Evolutionary conservation across 2,329 filamentous ascomycete genomes (phyloP).

Genomic region (Phialocephala sp.): DNA sequence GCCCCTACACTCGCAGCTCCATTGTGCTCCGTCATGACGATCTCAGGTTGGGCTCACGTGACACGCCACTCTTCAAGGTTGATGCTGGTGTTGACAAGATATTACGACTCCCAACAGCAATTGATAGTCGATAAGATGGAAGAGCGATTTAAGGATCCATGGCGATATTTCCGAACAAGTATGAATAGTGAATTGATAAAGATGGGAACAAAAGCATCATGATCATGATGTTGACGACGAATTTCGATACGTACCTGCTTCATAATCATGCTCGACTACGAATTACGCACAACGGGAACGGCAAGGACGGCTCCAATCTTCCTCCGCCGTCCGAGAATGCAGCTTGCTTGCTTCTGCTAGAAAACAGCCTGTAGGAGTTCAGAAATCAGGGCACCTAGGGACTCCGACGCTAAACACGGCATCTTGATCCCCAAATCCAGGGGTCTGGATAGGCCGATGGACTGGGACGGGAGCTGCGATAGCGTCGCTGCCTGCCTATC

Average conservation of each 20-base stretch:
- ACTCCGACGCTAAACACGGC: conserved; percentile 1
- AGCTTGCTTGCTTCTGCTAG: not conserved
- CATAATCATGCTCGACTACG: not conserved
- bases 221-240: not conserved
- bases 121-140: not conserved
- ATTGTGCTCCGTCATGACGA: conserved; percentile 13
- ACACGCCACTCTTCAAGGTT: conserved; percentile 13
- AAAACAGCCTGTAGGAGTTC: conserved; percentile 8
- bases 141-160: not conserved
- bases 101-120: not conserved
- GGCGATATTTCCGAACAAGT: not conserved
- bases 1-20: not conserved
- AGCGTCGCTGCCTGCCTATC: not conserved
- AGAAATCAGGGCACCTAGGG: not conserved
- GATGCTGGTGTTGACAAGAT: not conserved
- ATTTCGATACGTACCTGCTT: not conserved
- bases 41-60: conserved; percentile 1
- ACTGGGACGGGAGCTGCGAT: not conserved
- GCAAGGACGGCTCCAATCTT: not conserved
- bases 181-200: not conserved
- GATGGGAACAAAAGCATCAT: not conserved
- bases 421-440: not conserved
- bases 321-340: not conserved
- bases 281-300: not conserved
- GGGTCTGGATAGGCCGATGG: not conserved